A percentile compares a stretch with the other conserved stretches of the same genome.
Evolutionary conservation across 1,284 basidiomycete genomes (phyloP).

Genomic region (Cutaneotrichosporon curvatum): DNA sequence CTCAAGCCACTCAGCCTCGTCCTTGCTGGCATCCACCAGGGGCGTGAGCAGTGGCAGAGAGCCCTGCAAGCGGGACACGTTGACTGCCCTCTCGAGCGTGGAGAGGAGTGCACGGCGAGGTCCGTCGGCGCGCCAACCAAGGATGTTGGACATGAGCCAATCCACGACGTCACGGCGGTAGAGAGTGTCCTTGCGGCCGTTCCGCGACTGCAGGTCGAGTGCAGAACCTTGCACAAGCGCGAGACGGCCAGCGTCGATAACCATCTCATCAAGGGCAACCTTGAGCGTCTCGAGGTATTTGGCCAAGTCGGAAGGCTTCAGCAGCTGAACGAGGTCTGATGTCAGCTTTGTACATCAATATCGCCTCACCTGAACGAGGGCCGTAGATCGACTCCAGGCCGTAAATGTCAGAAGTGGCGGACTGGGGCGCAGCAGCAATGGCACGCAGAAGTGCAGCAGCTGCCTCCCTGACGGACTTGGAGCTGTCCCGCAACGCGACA

Average conservation of each 20-base stretch:
- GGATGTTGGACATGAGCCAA: constrained; percentile 74
- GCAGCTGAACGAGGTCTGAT: constrained; percentile 61
- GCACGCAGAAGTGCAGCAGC: constrained; percentile 56
- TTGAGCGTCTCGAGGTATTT: constrained; percentile 60
- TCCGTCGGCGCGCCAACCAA: constrained; percentile 53
- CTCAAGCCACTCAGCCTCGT: constrained; percentile 24
- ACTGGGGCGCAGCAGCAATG: constrained; percentile 34
- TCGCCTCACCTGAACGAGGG: constrained; percentile 44
- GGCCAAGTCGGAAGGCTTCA: constrained; percentile 64
- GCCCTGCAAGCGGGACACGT: constrained; percentile 56
- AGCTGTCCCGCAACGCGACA: constrained; percentile 55
- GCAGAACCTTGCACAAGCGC: constrained; percentile 52
- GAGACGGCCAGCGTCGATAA: constrained; percentile 62
- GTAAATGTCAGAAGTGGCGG: constrained; percentile 55
- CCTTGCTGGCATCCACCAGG: constrained; percentile 25
- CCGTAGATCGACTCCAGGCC: constrained; percentile 80
- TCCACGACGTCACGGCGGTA: constrained; percentile 69
- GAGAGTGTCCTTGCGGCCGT: constrained; percentile 58
- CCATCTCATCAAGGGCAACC: constrained; percentile 56
- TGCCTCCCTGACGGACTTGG: constrained; percentile 54
- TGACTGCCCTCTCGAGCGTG: constrained; percentile 57
- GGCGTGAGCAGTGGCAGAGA: constrained; percentile 56
- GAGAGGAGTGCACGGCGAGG: constrained; percentile 58
- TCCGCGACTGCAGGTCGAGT: constrained; percentile 42
- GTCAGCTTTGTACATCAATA: not conserved